Percentiles rank a stretch among this genome's conserved stretches.
Conservation (phyloP, 208 protist genomes). For the Naegleria lovaniensis region DNA sequence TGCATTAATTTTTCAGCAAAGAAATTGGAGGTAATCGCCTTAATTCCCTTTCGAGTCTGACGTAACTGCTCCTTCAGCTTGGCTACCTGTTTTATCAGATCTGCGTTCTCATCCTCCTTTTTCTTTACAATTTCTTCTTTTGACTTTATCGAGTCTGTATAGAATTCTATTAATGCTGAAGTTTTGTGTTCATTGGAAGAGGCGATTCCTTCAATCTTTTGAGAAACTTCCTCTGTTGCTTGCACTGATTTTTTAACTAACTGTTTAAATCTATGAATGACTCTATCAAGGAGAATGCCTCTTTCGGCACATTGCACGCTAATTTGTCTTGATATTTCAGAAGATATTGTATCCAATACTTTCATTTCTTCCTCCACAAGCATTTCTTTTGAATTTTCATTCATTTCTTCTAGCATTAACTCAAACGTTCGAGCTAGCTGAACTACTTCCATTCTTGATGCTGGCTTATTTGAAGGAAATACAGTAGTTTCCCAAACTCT, state of each 20-base stretch:
- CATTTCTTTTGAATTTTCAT: neutral
- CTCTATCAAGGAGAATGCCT: neutral
- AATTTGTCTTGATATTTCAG: neutral
- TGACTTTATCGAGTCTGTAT: neutral
- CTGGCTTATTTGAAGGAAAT: conserved; percentile 15
- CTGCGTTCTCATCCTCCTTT: neutral
- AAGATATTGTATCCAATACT: neutral
- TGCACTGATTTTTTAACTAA: neutral
- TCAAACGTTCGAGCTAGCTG: conserved; percentile 1
- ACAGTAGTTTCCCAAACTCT: neutral
- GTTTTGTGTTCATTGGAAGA: neutral
- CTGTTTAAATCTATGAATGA: neutral
- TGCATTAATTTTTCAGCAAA: neutral
- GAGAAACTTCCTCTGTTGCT: neutral
- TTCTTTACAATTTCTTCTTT: neutral
- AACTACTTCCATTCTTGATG: neutral
- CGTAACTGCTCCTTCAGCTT: neutral
- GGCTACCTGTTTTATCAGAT: neutral
- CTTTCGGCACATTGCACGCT: neutral
- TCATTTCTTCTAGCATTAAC: neutral
- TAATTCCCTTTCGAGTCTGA: neutral
- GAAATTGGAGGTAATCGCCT: neutral
- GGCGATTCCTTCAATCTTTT: neutral
- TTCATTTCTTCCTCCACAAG: neutral
- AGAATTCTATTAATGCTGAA: neutral